These are phyloP conservation scores for Acanthamoeba royreba DNA, from an alignment of 208 protist genomes.

Conservation along the genomic window DNA sequence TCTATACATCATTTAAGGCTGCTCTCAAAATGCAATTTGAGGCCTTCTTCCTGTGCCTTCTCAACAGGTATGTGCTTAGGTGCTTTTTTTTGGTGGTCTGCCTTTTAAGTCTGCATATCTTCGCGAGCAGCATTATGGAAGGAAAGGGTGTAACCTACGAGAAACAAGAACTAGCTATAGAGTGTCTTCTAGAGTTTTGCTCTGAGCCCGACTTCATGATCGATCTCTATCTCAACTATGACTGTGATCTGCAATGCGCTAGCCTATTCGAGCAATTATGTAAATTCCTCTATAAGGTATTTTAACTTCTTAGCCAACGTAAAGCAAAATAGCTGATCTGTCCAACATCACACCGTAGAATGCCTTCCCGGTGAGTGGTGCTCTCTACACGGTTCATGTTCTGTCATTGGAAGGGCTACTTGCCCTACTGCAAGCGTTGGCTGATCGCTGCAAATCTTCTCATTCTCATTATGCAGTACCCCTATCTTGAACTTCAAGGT, in stretches of 20 bases:
- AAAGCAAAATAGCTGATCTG: neutral
- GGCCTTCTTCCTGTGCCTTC: constrained; percentile 58
- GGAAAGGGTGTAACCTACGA: neutral
- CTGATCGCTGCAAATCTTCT: constrained; percentile 17
- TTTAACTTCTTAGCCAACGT: neutral
- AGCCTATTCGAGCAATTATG: constrained; percentile 73
- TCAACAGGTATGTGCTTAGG: neutral
- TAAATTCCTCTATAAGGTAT: constrained; percentile 76
- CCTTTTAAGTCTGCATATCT: no score
- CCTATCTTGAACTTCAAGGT: no score
- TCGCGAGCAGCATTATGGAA: constrained; percentile 30
- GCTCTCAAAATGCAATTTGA: constrained; percentile 63
- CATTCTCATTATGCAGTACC: no score
- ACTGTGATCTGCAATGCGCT: constrained; percentile 72
- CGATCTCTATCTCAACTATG: constrained; percentile 79
- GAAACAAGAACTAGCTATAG: constrained; percentile 64
- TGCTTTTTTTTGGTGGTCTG: neutral
- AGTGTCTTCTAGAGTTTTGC: constrained; percentile 68
- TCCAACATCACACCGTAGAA: constrained; percentile 8
- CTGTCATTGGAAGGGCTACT: constrained; percentile 60
- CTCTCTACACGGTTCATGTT: constrained; percentile 53
- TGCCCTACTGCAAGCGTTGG: constrained; percentile 28
- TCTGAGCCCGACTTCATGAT: constrained; percentile 64
- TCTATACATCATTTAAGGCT: constrained; percentile 1
- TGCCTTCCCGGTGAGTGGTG: constrained; percentile 41